phyloP scores from a whole-genome alignment of 768 basidiomycete genomes.

The Gelatoporia subvermispora region DNA sequence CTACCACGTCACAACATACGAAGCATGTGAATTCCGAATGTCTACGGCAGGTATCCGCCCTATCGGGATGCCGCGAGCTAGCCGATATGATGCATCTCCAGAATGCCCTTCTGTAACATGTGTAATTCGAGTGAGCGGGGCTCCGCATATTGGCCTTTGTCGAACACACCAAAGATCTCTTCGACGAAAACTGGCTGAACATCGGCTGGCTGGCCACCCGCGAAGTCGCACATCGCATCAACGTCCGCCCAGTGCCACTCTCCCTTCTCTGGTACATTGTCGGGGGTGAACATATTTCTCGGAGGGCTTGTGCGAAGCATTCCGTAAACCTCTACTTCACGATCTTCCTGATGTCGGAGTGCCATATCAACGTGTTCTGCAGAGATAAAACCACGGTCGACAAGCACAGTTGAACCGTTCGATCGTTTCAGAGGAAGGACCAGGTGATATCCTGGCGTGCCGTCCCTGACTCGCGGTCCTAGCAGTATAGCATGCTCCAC shows the following conservation, averaged over 20 bases:
- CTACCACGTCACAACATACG: conserved; percentile 94
- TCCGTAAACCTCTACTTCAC: conserved; percentile 71
- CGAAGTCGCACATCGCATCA: conserved; percentile 69
- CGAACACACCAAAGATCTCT: conserved; percentile 76
- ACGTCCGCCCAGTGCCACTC: conserved; percentile 95
- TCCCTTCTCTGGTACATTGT: conserved; percentile 73
- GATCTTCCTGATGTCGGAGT: conserved; percentile 34
- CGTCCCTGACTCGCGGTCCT: conserved; percentile 83
- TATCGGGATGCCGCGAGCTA: conserved; percentile 75
- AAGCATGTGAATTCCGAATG: conserved; percentile 88
- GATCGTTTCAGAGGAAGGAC: conserved; percentile 80
- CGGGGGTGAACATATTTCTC: conserved; percentile 81
- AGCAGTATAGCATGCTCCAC: conserved; percentile 74
- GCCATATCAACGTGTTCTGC: conserved; percentile 44
- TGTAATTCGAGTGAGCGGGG: background rate
- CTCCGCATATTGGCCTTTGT: background rate
- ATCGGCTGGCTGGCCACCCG: conserved; percentile 63
- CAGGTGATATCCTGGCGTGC: conserved; percentile 82
- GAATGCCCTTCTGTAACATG: conserved; percentile 68
- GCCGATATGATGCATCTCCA: conserved; percentile 57
- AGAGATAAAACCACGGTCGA: conserved; percentile 88
- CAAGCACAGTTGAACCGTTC: conserved; percentile 79
- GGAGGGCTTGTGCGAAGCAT: conserved; percentile 79
- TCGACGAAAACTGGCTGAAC: conserved; percentile 91
- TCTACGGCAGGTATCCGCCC: conserved; percentile 82